Base-by-base conservation (phyloP, 2,329 filamentous ascomycete genomes). In the Cladosporium austrohemisphaericum region DNA sequence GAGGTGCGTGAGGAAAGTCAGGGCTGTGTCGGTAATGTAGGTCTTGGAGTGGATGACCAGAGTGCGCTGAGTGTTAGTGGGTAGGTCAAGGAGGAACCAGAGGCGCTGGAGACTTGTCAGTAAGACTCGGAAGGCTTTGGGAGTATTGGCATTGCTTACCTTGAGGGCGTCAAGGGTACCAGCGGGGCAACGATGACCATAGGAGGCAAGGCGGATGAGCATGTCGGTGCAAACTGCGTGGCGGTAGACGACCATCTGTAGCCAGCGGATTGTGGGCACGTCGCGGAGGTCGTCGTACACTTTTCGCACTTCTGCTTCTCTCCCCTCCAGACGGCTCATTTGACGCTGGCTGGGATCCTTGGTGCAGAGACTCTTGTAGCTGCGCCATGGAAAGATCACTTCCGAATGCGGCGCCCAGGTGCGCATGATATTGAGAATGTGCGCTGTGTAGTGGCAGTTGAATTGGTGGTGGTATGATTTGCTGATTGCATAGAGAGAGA, bases 31-130 rank as follows among this genome's bases (percentile, higher is more conserved):
- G 8, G 75, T 70, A 75, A 85, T 85, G 40, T 83, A 71, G 0
- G 60, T 56, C 8, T 47, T 45, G 62, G 80, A 80, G 23, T 71
- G 71, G 4, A 88, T 64, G 5, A 84, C 69, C 1, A 70, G 70
- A 5, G 74, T 66, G 1, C 88, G 80, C 11, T 76, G 70, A 0
- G 55, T 58, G 41, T 75, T 84, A 11, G 79, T 81, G 0, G 78
- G 70, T 3, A 84, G 69, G 59, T 90, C 86, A 72, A 89, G 81
- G 26, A 87, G 61, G 44, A 86, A 75, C 88, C 88, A 93, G 14
- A 88, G 71, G 60, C 86, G 86, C 59, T 80, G 74, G 8, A 53
- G 18, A 5, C 7, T 22, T 37, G 36, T 52, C 37, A 86, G 67
- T 1, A 75, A 73, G 9, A 59, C 6, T 26, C 6, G 25, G 20